A percentile compares a stretch with the other conserved stretches of the same genome.
Conservation (phyloP, 176 grass and related monocot genomes). For the Carex parvula region DNA sequence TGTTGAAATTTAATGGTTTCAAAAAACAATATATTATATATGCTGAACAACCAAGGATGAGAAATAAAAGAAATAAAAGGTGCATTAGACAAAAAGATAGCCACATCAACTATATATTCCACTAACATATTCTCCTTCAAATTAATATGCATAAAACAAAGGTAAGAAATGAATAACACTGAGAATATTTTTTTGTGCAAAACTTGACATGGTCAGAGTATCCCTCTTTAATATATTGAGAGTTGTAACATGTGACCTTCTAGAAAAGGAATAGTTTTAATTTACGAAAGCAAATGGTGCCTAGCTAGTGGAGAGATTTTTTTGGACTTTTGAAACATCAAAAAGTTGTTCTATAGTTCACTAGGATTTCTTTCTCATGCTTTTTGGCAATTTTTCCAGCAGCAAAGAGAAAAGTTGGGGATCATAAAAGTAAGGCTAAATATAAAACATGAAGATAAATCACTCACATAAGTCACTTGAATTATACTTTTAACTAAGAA, state of each 20-base stretch:
- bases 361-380: not conserved
- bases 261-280: conserved; percentile 17
- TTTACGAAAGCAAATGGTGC: not conserved
- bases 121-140: not conserved
- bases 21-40: too few species aligned
- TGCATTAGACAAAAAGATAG: too few species aligned
- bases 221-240: not conserved
- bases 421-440: not conserved
- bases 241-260: conserved; percentile 12
- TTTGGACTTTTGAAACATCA: conserved; percentile 10
- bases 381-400: not conserved
- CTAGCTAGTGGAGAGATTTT: conserved; percentile 22
- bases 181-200: not conserved
- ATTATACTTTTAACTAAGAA: not conserved
- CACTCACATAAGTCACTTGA: not conserved
- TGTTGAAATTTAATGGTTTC: too few species aligned
- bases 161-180: not conserved
- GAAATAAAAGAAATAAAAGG: too few species aligned
- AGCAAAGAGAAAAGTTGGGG: not conserved
- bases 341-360: conserved; percentile 13
- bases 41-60: too few species aligned
- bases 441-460: not conserved
- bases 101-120: too few species aligned
- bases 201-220: conserved; percentile 11
- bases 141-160: not conserved